Percentiles rank a stretch among this genome's conserved stretches.
Evolutionary conservation across 2,329 filamentous ascomycete genomes (phyloP).

Genomic region (Paramyrothecium roridum): DNA sequence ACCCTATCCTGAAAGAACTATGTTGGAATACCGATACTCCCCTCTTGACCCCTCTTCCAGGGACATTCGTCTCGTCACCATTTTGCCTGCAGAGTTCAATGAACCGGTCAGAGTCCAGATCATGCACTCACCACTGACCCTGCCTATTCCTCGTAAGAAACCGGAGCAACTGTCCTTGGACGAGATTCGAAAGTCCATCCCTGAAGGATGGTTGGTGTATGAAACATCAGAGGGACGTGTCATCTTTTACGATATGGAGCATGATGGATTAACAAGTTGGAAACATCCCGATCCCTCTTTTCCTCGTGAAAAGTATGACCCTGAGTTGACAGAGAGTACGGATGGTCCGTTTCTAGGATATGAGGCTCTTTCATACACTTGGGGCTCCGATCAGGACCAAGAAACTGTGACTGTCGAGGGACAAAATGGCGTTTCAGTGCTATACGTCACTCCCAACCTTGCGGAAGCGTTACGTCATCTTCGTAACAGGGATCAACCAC

Average conservation of each 20-base stretch:
- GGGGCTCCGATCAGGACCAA: not conserved
- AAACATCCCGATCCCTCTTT: not conserved
- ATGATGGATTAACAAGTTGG: not conserved
- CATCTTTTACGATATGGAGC: not conserved
- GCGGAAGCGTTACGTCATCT: not conserved
- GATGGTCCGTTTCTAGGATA: not conserved
- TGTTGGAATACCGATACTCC: not conserved
- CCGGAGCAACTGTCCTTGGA: not conserved
- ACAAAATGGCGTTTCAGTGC: not conserved
- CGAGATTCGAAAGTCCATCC: not conserved
- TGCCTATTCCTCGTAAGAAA: not conserved
- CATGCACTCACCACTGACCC: not conserved
- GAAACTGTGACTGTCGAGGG: not conserved
- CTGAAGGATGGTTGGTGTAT: not conserved
- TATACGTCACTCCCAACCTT: not conserved
- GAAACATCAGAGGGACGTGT: not conserved
- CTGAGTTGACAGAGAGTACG: not conserved
- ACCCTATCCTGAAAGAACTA: not conserved
- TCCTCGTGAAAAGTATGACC: not conserved
- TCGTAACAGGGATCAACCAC: not conserved
- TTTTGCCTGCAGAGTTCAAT: not conserved
- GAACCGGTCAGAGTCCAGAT: not conserved
- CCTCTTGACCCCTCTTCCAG: not conserved
- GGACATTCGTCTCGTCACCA: not conserved
- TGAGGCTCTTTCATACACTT: not conserved